Conservation (phyloP, 345 rosid genomes). For the Cardiospermum halicacabum region DNA sequence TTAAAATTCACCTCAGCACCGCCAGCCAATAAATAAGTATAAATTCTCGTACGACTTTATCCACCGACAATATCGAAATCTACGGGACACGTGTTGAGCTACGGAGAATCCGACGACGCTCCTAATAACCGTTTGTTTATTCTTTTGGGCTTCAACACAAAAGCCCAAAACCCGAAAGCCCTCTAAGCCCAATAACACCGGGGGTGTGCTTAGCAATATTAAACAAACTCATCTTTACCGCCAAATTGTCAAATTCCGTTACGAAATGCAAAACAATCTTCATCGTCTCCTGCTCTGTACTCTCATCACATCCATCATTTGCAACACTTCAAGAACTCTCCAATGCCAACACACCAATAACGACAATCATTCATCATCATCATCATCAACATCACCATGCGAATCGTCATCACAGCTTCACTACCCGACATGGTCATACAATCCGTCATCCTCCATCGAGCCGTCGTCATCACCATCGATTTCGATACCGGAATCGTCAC, state of each 20-base stretch:
- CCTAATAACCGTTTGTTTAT: slow-evolving; percentile 13
- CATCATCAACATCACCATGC: no score
- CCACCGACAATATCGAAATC: not conserved
- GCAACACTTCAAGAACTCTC: slow-evolving; percentile 21
- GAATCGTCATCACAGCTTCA: no score
- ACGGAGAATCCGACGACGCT: not conserved
- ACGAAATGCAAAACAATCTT: slow-evolving; percentile 34
- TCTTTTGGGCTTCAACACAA: no score
- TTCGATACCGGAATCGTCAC: no score
- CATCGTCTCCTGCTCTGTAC: slow-evolving; percentile 29
- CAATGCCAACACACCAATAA: not conserved
- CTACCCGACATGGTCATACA: no score
- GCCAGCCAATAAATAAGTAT: not conserved
- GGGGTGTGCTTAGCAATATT: not conserved
- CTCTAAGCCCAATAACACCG: not conserved
- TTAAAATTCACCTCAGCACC: slow-evolving; percentile 9
- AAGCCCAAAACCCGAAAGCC: no score
- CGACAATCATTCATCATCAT: no score
- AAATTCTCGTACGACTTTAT: not conserved
- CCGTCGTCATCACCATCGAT: slow-evolving; percentile 9
- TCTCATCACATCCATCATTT: slow-evolving; percentile 27
- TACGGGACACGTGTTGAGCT: slow-evolving; percentile 6
- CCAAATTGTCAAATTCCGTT: slow-evolving; percentile 19
- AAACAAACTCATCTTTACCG: slow-evolving; percentile 16
- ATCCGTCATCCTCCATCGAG: not conserved